These are phyloP conservation scores for Globisporangium polare DNA, from an alignment of 352 stramenopile species.

Conservation along the genomic window DNA sequence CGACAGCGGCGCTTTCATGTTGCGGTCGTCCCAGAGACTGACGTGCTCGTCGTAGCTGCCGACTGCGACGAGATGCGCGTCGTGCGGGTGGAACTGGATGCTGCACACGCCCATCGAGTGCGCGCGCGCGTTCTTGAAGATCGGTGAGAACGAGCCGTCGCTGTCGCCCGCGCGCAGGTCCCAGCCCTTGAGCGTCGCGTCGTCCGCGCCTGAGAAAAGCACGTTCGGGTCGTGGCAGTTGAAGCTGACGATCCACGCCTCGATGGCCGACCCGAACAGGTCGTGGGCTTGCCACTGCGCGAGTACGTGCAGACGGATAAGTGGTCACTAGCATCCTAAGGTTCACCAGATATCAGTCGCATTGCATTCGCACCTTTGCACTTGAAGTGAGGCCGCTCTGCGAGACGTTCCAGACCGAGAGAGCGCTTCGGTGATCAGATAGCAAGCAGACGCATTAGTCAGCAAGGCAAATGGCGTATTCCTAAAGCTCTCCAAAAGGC, in stretches of 20 bases:
- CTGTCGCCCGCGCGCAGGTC: conserved; percentile 40
- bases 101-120: conserved; percentile 84
- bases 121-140: conserved; percentile 54
- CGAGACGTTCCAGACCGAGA: conserved; percentile 15
- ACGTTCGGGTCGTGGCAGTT: conserved; percentile 73
- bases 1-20: conserved; percentile 48
- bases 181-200: conserved; percentile 77
- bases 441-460: neutral
- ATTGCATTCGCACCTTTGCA: conserved; percentile 10
- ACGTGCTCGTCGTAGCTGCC: conserved; percentile 85
- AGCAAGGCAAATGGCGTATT: neutral
- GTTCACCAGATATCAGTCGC: neutral
- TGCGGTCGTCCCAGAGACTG: conserved; percentile 72
- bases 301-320: no score
- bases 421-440: neutral
- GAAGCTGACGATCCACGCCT: conserved; percentile 82
- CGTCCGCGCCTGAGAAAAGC: conserved; percentile 78
- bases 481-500: neutral
- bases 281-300: conserved; percentile 74
- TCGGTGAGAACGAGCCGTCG: conserved; percentile 19
- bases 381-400: conserved; percentile 9
- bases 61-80: conserved; percentile 60
- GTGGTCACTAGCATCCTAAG: conserved; percentile 15
- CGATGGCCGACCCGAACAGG: conserved; percentile 72
- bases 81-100: conserved; percentile 77